Evolutionary conservation across 495 filamentous ascomycete genomes (phyloP), one percentile per base, ranked within the genome.

Genomic region (Xylaria castorea): DNA sequence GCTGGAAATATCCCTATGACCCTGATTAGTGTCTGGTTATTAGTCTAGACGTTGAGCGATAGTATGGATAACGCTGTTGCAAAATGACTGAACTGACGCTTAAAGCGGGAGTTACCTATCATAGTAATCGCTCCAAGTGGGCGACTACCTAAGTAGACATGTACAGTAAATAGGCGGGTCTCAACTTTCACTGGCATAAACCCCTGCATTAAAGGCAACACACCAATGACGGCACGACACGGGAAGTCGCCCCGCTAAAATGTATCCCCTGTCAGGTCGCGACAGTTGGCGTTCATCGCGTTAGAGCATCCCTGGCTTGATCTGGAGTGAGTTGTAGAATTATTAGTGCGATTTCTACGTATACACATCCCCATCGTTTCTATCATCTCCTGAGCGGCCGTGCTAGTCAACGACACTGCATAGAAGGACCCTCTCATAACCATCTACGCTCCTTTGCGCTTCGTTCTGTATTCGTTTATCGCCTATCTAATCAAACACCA

Each of bases 401-500:
- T 66, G 70, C 20, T 55, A 14, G 22, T 44, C 60, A 25, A 65
- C 48, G 53, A 61, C 63, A 58, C 36, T 40, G n/a, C n/a, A 53
- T 14, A 36, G 44, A 64, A 63, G 44, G 60, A 40, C 68, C 7
- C n/a, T 55, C 25, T 38, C 62, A 66, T 36, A 50, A 30, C 25
- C 42, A 50, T 27, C 62, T 22, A 38, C 46, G 50, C 62, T 58
- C 70, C 44, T 67, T 66, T 61, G 63, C 69, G 46, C 69, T 51
- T 61, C 51, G 48, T 55, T 38, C 48, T 71, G 27, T 66, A 53
- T 74, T 62, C 51, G 27, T 61, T 64, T 72, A 60, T n/a, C 64
- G 48, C 51, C 71, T 70, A 69, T 55, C 71, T 79, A 76, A 74
- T 78, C 60, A 34, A 69, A 44, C 70, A 72, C 69, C 63, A 70